A percentile compares a stretch with the other conserved stretches of the same genome.
Evolutionary conservation across 345 rosid species (phyloP).

Genomic region (Euphorbia peplus): DNA sequence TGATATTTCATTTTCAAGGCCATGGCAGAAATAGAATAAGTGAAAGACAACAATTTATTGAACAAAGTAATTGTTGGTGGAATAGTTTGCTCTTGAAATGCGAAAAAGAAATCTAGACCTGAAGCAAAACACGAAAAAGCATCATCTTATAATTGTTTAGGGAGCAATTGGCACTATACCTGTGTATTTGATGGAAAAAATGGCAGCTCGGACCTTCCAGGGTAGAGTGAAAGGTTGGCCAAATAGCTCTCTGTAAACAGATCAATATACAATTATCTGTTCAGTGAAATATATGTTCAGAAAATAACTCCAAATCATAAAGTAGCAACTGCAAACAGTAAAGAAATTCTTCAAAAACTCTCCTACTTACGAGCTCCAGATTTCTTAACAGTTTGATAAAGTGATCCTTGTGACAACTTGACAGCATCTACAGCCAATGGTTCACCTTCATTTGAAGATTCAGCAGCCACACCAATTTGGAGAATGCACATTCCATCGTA

Average conservation of each 20-base stretch:
- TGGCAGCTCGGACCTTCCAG: constrained; percentile 83
- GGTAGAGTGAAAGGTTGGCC: constrained; percentile 87
- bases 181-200: constrained; percentile 84
- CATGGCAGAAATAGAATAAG: not conserved
- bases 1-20: not conserved
- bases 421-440: constrained; percentile 47
- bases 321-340: not conserved
- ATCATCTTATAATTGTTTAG: not conserved
- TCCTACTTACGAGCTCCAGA: constrained; percentile 66
- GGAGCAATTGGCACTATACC: constrained; percentile 32
- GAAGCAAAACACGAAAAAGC: not conserved
- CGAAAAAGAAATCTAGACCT: not conserved
- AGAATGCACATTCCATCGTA: constrained; percentile 53
- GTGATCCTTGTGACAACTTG: constrained; percentile 64
- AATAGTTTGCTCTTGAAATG: not conserved
- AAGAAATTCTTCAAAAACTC: not conserved
- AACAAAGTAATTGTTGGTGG: not conserved
- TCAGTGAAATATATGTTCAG: constrained; percentile 3
- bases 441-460: constrained; percentile 38
- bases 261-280: constrained; percentile 4
- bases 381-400: constrained; percentile 60
- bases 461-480: constrained; percentile 78
- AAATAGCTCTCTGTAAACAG: constrained; percentile 69
- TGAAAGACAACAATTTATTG: not conserved
- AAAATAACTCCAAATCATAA: constrained; percentile 3